Conservation (phyloP, 768 basidiomycete species). For the Mrakia frigida region DNA sequence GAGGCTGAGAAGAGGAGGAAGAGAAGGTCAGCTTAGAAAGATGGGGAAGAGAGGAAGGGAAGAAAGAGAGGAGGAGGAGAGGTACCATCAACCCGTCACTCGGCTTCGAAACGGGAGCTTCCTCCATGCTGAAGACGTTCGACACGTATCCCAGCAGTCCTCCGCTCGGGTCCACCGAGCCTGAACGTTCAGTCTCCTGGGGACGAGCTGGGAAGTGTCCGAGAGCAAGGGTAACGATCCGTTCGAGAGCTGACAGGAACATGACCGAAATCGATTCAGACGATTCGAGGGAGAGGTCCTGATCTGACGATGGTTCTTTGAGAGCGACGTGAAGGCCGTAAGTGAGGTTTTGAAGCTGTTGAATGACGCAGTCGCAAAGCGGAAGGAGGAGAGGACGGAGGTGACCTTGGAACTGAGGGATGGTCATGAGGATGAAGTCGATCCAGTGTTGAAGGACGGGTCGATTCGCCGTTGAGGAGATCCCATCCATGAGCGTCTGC, state of each 20-base stretch:
- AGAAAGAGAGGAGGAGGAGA: slow-evolving; percentile 28
- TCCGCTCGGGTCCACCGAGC: slow-evolving; percentile 36
- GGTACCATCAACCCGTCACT: slow-evolving; percentile 52
- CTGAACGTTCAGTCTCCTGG: background rate
- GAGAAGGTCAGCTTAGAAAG: background rate
- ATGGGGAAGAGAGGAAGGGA: slow-evolving; percentile 21
- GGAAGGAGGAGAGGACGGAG: slow-evolving; percentile 64
- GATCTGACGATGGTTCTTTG: background rate
- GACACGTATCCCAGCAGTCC: slow-evolving; percentile 83
- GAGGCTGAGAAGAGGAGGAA: slow-evolving; percentile 49
- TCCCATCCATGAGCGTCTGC: slow-evolving; percentile 74
- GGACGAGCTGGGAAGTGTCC: slow-evolving; percentile 39
- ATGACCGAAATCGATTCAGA: slow-evolving; percentile 55
- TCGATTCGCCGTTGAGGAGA: slow-evolving; percentile 62
- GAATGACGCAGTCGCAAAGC: slow-evolving; percentile 71
- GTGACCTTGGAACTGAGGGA: slow-evolving; percentile 74
- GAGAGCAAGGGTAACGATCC: slow-evolving; percentile 66
- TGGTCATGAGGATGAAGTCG: slow-evolving; percentile 86
- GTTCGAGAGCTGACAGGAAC: slow-evolving; percentile 76
- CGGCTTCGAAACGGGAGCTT: too few species aligned
- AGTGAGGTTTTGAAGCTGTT: slow-evolving; percentile 33
- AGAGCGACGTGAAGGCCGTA: background rate
- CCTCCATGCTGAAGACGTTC: slow-evolving; percentile 76
- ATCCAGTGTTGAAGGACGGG: slow-evolving; percentile 90
- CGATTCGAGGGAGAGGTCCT: background rate